Evolutionary conservation across 1,284 basidiomycete genomes (phyloP), one percentile per base, ranked within the genome.

Genomic region (Violaceomyces palustris): DNA sequence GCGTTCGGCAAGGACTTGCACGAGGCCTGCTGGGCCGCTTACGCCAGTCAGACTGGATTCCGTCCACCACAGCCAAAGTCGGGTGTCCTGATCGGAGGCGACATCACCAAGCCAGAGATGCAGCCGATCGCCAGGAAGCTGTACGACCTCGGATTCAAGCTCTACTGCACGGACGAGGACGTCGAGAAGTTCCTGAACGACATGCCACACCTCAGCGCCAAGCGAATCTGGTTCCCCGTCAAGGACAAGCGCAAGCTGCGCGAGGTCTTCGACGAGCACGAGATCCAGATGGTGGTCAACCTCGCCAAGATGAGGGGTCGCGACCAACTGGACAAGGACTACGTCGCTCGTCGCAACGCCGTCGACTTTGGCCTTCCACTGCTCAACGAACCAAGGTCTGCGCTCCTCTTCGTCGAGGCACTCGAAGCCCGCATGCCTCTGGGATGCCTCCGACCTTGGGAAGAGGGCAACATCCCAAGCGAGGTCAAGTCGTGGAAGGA

Each of bases 271-370:
- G 90, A 96, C 74, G 88, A 94, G 75, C 86, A 87, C 74, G 88
- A 97, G 67, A 94, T 98, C 69, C 86, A 92, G 70, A 87, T 85
- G 48, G 93, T 98, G 34, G 84, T 98, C 77, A 97, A 98, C 78
- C 80, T 99, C 36, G 86, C 93, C 15, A 83, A 85, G 69, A 78
- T 82, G 53, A 83, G 92, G 12, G 93, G 86, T 23, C 79, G 78
- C 38, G 83, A 84, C 62, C 83, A 84, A 21, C 79, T 84, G 17
- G 93, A 98, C 74, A 89, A 96, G 76, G 91, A 98, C 73, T 99
- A 98, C 68, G 92, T 97, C 32, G 91, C 94, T 21, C 58, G 71
- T 11, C 57, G 78, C 87, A 69, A 67, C 24, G 64, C 62, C 6
- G 58, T 67, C 17, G 73, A 74, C 37, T 74, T 75, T 42, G 75